Evolutionary conservation across 495 filamentous ascomycete genomes (phyloP).

Genomic region (Penicillium subrubescens): DNA sequence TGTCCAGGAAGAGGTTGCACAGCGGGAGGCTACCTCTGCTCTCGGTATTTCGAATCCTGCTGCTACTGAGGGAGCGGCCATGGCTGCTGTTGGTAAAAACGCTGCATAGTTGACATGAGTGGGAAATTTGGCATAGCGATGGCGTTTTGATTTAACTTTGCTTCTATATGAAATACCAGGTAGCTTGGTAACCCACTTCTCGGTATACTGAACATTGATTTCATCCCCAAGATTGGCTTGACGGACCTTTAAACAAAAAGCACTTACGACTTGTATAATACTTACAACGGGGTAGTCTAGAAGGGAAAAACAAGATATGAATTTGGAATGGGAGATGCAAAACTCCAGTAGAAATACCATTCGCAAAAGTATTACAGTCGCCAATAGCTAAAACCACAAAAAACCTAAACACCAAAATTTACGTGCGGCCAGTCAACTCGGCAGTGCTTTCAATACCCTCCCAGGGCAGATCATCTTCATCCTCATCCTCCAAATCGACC

Average conservation of each 20-base stretch:
- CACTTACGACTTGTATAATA: background rate
- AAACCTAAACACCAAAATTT: conserved; percentile 1
- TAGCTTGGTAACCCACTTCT: background rate
- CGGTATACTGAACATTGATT: background rate
- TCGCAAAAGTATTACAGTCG: conserved; percentile 1
- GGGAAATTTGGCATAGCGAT: conserved; percentile 48
- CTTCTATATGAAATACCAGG: background rate
- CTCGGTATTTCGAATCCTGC: conserved; percentile 21
- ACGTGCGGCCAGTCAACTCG: conserved; percentile 43
- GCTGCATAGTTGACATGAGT: background rate
- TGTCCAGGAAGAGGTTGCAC: conserved; percentile 71
- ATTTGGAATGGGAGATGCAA: background rate
- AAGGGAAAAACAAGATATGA: no score
- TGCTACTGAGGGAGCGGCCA: conserved; percentile 37
- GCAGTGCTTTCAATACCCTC: conserved; percentile 56
- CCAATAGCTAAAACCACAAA: background rate
- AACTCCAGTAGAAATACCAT: background rate
- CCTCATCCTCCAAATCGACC: conserved; percentile 43
- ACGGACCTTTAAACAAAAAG: background rate
- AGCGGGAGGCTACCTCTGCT: conserved; percentile 35
- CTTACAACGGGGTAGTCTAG: background rate
- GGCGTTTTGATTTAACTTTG: conserved; percentile 39
- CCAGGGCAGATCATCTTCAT: conserved; percentile 52
- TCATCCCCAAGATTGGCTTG: background rate
- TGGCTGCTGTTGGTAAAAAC: conserved; percentile 25